Conservation (phyloP, 2,329 filamentous ascomycete species). For the Xylaria sp. region DNA sequence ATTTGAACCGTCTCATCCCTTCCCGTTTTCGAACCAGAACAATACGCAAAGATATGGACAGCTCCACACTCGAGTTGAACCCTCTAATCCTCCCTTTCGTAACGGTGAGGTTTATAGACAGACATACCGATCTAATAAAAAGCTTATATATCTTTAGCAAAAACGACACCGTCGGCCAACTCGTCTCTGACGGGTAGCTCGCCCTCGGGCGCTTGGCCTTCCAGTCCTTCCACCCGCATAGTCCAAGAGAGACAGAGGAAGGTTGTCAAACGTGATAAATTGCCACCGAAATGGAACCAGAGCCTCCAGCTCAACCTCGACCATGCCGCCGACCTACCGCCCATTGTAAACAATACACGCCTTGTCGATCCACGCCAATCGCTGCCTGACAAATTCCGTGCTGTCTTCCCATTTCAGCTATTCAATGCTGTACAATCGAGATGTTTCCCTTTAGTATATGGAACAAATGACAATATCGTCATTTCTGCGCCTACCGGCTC, state of each 20-base stretch:
- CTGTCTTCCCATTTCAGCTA: slow-evolving; percentile 76
- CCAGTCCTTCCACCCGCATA: slow-evolving; percentile 48
- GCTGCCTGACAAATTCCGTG: slow-evolving; percentile 75
- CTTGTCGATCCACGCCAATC: slow-evolving; percentile 59
- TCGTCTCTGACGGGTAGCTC: slow-evolving; percentile 44
- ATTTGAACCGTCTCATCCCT: slow-evolving; percentile 31
- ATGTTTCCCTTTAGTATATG: slow-evolving; percentile 75
- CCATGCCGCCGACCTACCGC: slow-evolving; percentile 48
- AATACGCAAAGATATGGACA: slow-evolving; percentile 37
- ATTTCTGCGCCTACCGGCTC: slow-evolving; percentile 86
- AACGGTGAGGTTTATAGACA: slow-evolving; percentile 37
- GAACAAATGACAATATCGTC: slow-evolving; percentile 78
- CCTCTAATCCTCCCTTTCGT: slow-evolving; percentile 41
- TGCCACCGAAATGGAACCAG: slow-evolving; percentile 38
- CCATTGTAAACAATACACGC: slow-evolving; percentile 54
- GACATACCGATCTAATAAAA: neutral
- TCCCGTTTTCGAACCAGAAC: slow-evolving; percentile 33
- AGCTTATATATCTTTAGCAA: slow-evolving; percentile 39
- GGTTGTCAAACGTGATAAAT: slow-evolving; percentile 28
- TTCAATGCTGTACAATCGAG: slow-evolving; percentile 89
- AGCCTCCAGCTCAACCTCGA: slow-evolving; percentile 43
- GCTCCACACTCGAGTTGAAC: slow-evolving; percentile 38
- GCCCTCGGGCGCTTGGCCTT: slow-evolving; percentile 41
- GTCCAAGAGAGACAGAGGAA: slow-evolving; percentile 39
- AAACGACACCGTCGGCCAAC: slow-evolving; percentile 36